Percentiles rank a stretch among this genome's conserved stretches.
These are phyloP conservation scores for Fusarium papillatum DNA, from an alignment of 2,329 filamentous ascomycete genomes.

Conservation along the genomic window DNA sequence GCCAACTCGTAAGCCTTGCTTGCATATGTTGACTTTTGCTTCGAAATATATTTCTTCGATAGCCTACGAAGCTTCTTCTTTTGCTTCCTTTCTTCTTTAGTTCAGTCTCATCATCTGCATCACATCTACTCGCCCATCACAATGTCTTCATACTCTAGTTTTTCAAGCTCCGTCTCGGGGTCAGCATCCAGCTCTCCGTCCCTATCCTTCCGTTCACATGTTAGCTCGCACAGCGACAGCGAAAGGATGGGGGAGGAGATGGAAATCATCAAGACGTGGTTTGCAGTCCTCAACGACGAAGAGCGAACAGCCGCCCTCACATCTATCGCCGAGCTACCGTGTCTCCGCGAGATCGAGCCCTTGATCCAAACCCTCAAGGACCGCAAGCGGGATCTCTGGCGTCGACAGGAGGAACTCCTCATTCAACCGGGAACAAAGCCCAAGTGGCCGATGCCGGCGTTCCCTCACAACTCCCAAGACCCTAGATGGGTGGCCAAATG, in stretches of 20 bases:
- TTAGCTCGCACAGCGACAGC: conserved; percentile 17
- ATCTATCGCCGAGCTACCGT: conserved; percentile 42
- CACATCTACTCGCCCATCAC: conserved; percentile 1
- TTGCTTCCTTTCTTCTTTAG: neutral
- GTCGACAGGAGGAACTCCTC: conserved; percentile 40
- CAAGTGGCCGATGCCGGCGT: conserved; percentile 42
- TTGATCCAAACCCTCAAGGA: conserved; percentile 44
- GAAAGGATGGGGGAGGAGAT: conserved; percentile 37
- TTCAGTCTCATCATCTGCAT: neutral
- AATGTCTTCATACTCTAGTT: conserved; percentile 39
- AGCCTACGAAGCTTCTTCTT: conserved; percentile 1
- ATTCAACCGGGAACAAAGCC: conserved; percentile 38
- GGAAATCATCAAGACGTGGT: conserved; percentile 43
- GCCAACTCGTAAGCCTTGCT: conserved; percentile 14
- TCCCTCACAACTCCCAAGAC: conserved; percentile 39
- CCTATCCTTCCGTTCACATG: conserved; percentile 20
- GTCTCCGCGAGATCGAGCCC: conserved; percentile 43
- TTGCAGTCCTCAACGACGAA: conserved; percentile 39
- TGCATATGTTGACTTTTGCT: conserved; percentile 9
- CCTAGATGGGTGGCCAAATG: conserved; percentile 43
- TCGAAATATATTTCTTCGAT: conserved; percentile 8
- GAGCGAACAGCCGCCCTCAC: conserved; percentile 36
- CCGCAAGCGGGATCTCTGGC: conserved; percentile 42
- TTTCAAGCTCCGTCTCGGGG: conserved; percentile 32
- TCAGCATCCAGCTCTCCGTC: conserved; percentile 42